These are phyloP conservation scores for Ramaria rubella DNA, from an alignment of 768 basidiomycete species.

Conservation along the genomic window DNA sequence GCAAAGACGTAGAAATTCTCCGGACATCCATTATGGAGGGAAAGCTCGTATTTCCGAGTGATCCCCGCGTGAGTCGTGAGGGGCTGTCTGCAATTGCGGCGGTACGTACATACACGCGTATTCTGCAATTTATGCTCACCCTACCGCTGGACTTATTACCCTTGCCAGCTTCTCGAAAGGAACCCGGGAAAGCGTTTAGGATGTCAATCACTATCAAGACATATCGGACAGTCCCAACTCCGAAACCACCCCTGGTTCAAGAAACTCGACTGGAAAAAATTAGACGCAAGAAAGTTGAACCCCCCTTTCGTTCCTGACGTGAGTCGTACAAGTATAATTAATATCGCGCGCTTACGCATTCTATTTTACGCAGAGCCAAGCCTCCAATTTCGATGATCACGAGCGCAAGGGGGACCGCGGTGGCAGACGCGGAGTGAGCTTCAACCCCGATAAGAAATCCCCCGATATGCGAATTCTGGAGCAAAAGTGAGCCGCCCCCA, in stretches of 20 bases:
- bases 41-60: neutral
- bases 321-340: neutral
- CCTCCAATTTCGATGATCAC: neutral
- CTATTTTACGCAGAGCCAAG: neutral
- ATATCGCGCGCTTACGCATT: neutral
- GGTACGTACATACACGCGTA: neutral
- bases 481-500: neutral
- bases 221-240: neutral
- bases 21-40: neutral
- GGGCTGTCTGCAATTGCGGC: neutral
- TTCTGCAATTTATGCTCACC: neutral
- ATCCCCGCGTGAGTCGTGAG: neutral
- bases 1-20: neutral
- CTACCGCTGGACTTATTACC: neutral
- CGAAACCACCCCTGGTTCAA: neutral
- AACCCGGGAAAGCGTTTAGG: neutral
- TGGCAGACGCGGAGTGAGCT: neutral
- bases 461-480: neutral
- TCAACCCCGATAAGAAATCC: neutral
- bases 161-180: neutral
- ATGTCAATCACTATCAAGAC: neutral
- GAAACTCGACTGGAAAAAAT: neutral
- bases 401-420: neutral
- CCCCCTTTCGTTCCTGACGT: slow-evolving; percentile 2
- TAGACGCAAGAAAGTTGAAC: neutral